These are phyloP conservation scores for Fusarium azukiicola DNA, from an alignment of 2,329 filamentous ascomycete genomes.

Conservation along the genomic window DNA sequence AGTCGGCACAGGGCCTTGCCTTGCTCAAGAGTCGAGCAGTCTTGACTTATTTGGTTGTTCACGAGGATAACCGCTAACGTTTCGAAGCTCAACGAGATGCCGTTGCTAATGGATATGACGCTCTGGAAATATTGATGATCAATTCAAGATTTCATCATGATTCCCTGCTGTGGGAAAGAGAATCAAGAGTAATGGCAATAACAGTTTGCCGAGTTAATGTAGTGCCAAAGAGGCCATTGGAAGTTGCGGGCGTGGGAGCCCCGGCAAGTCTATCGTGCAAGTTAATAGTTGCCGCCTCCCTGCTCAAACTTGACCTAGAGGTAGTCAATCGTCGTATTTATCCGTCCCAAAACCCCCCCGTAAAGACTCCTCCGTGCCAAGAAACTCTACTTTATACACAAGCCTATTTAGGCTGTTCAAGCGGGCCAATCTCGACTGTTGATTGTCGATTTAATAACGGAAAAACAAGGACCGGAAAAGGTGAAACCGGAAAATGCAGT, in stretches of 20 bases:
- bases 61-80: too few species aligned
- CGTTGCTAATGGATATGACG: not conserved
- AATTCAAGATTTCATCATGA: too few species aligned
- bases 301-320: not conserved
- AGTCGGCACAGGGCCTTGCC: too few species aligned
- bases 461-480: conserved; percentile 15
- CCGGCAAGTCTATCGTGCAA: not conserved
- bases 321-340: not conserved
- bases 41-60: too few species aligned
- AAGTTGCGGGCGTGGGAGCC: too few species aligned
- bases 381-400: not conserved
- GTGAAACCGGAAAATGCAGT: conserved; percentile 8
- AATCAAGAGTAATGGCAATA: too few species aligned
- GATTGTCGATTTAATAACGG: not conserved
- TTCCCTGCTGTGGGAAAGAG: too few species aligned
- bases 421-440: not conserved
- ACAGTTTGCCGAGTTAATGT: too few species aligned
- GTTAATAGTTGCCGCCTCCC: not conserved
- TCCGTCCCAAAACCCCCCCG: not conserved
- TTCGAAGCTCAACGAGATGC: too few species aligned
- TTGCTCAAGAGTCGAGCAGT: too few species aligned
- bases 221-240: too few species aligned
- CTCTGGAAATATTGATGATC: too few species aligned
- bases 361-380: not conserved
- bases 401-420: conserved; percentile 9